phyloP scores from a whole-genome alignment of 148 eudicot genomes.

The Limonium bicolor region DNA sequence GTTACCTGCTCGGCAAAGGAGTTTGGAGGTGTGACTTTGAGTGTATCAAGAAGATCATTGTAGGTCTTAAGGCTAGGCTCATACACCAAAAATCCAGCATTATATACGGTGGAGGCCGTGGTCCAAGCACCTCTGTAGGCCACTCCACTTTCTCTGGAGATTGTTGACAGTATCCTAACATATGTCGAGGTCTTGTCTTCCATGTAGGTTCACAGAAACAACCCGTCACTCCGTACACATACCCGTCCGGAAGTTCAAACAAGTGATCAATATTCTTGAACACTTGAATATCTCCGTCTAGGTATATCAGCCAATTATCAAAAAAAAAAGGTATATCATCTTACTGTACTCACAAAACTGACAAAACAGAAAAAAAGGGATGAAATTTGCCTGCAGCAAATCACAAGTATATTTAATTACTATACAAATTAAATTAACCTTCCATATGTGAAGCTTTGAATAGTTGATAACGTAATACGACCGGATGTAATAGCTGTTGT shows the following conservation, averaged over 20 bases:
- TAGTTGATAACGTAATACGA: constrained; percentile 31
- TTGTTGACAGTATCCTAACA: constrained; percentile 33
- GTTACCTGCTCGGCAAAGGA: constrained; percentile 34
- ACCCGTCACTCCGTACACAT: constrained; percentile 27
- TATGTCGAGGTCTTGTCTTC: constrained; percentile 25
- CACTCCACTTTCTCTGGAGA: constrained; percentile 31
- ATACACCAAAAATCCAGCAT: constrained; percentile 26
- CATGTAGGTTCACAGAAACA: constrained; percentile 33
- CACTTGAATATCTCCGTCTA: constrained; percentile 34
- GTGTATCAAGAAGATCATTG: constrained; percentile 14
- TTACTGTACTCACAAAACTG: constrained; percentile 35
- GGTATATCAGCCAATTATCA: too few relatives aligned
- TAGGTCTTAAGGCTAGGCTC: constrained; percentile 22
- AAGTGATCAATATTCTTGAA: constrained; percentile 32
- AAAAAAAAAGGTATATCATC: too few relatives aligned
- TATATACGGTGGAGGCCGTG: constrained; percentile 23
- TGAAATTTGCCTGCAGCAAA: background rate
- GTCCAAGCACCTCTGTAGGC: constrained; percentile 25
- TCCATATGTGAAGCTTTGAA: constrained; percentile 48
- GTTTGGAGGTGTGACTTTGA: constrained; percentile 14
- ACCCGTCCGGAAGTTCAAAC: constrained; percentile 26
- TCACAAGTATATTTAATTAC: background rate
- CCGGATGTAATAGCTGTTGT: constrained; percentile 19
- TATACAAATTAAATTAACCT: constrained; percentile 14
- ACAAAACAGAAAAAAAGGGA: background rate